These are phyloP conservation scores for Fusarium sp. DNA, from an alignment of 2,329 filamentous ascomycete genomes.

Conservation along the genomic window DNA sequence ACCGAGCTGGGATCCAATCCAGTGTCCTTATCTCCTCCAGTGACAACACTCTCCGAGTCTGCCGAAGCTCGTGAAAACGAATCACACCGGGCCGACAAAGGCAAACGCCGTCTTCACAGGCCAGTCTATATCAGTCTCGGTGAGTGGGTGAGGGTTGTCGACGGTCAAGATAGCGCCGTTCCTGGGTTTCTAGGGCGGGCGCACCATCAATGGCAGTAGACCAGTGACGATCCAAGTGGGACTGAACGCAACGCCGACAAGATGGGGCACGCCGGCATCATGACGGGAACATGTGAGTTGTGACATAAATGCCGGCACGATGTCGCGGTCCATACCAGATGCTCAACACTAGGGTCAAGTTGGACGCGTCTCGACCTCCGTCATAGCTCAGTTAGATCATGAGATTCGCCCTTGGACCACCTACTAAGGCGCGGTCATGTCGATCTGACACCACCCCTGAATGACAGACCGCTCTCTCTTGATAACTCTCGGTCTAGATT, in stretches of 20 bases:
- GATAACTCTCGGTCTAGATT: background rate
- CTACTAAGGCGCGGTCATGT: background rate
- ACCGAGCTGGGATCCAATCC: background rate
- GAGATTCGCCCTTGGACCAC: background rate
- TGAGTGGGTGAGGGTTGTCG: constrained; percentile 20
- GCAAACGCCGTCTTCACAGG: background rate
- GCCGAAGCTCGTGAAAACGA: background rate
- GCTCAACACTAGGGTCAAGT: background rate
- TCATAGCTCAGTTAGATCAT: background rate
- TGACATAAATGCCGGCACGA: background rate
- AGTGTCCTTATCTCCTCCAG: background rate
- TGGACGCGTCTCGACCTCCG: background rate
- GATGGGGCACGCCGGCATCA: background rate
- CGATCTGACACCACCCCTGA: background rate
- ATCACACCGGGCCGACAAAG: background rate
- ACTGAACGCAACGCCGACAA: background rate
- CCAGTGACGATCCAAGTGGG: background rate
- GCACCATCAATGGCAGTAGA: constrained; percentile 23
- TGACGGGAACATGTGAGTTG: background rate
- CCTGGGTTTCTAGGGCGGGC: constrained; percentile 14
- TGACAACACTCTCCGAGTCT: background rate
- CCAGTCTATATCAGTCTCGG: constrained; percentile 13
- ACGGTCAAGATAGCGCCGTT: background rate
- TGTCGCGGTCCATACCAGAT: background rate
- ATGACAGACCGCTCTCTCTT: background rate